Base-by-base conservation (phyloP, 257 asterid species). In the Gynochthodes officinalis region DNA sequence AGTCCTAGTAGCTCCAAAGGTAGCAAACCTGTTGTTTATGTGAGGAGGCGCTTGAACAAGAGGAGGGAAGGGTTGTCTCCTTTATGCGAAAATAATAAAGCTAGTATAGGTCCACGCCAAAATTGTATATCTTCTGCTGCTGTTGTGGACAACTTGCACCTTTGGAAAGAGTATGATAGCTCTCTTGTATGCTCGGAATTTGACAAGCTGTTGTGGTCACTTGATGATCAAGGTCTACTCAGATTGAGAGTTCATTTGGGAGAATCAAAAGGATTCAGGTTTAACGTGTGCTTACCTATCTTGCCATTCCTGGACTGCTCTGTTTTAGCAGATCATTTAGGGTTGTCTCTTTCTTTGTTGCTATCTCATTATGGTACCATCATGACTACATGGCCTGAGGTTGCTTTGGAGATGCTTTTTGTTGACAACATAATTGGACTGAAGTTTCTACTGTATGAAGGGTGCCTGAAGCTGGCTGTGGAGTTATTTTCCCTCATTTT, bases 361-460 rank as follows among this genome's bases (percentile, higher is more conserved):
- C 82, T 86, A 83, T 88, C 79, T 80, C 90, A 86, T 49, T 83
- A 83, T 77, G 98, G 98, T 71, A 73, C 76, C 40, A 55, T 95
- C 69, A 77, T 86, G 80, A 78, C 88, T 72, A 78, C 82, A 60
- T 89, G 97, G 86, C 96, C 96, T 50, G 83, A 84, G 69, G 88
- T 95, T 83, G 64, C 73, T 59, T 71, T 95, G 85, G 96, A 92
- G 90, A 89, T 95, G 78, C 94, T 95, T 80, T 84, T 92, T 68
- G 82, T 95, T 69, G 99, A 95, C 78, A 88, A 79, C 74, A 75
- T 77, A 75, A 81, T 79, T 77, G 99, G 99, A 76, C 82, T 92
- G 89, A 90, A 89, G 79, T 81, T 80, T 76, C 82, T 90, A 66
- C 78, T 83, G 75, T 84, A 83, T 70, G 98, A 90, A 77, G 93